These are phyloP conservation scores for Haplosporangium sp. DNA, from an alignment of 371 early-diverging fungal species.

Conservation along the genomic window DNA sequence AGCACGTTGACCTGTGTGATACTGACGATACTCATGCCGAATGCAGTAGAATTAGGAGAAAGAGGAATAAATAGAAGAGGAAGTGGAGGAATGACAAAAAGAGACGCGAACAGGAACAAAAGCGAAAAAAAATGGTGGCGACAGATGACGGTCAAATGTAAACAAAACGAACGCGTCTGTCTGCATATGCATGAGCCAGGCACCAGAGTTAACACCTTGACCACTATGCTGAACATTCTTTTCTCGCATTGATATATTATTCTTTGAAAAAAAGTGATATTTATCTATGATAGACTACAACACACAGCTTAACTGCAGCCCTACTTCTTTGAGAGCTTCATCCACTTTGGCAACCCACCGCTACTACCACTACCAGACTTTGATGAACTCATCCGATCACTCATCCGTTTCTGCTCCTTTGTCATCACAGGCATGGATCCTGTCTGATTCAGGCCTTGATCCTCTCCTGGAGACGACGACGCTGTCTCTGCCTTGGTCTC, in stretches of 20 bases:
- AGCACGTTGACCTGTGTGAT: slow-evolving; percentile 87
- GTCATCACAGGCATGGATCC: slow-evolving; percentile 28
- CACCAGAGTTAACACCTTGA: too few relatives aligned
- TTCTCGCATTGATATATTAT: neutral
- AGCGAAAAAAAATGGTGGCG: slow-evolving; percentile 37
- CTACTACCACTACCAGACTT: slow-evolving; percentile 28
- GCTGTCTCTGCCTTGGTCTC: slow-evolving; percentile 4
- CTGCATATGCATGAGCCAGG: neutral
- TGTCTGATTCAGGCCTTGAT: slow-evolving; percentile 5
- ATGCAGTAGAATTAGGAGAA: neutral
- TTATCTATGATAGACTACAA: neutral
- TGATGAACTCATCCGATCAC: slow-evolving; percentile 37
- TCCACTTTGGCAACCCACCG: slow-evolving; percentile 52
- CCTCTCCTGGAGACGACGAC: slow-evolving; percentile 1
- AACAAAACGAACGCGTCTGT: neutral
- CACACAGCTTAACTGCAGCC: too few relatives aligned
- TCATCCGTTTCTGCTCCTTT: slow-evolving; percentile 37
- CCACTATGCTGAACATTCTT: neutral
- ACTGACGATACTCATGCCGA: slow-evolving; percentile 84
- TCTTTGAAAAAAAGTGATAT: neutral
- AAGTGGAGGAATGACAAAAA: neutral
- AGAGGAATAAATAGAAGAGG: neutral
- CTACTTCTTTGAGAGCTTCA: slow-evolving; percentile 49
- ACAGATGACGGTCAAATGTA: neutral
- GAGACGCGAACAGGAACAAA: neutral